Conservation (phyloP, 2,329 filamentous ascomycete genomes). For the Microcera coccophila region DNA sequence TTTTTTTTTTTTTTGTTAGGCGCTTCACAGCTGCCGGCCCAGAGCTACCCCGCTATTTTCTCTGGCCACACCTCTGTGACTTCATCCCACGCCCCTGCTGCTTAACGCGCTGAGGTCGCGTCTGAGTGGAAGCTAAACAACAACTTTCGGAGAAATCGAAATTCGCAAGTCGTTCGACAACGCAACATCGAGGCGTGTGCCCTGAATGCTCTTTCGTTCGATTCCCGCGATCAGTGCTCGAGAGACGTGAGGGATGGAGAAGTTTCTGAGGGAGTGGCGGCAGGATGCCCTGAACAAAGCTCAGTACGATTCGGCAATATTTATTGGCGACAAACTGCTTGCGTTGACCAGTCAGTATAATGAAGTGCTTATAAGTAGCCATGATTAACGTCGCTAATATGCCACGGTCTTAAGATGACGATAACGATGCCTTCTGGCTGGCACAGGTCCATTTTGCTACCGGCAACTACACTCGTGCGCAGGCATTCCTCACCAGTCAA, state of each 20-base stretch:
- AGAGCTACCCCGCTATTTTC: constrained; percentile 30
- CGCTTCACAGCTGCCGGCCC: no score
- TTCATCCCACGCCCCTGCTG: constrained; percentile 1
- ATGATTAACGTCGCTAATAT: no score
- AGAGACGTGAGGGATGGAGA: constrained; percentile 63
- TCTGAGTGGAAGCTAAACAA: background rate
- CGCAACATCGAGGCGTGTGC: background rate
- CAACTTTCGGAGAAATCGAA: no score
- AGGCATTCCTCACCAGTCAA: constrained; percentile 78
- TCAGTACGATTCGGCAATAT: constrained; percentile 94
- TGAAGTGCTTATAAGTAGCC: no score
- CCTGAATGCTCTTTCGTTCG: background rate
- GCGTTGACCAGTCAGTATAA: constrained; percentile 82
- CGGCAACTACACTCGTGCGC: constrained; percentile 88
- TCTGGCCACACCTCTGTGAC: constrained; percentile 23
- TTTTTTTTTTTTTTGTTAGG: no score
- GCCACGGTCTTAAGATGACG: no score
- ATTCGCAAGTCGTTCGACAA: background rate
- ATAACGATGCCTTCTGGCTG: constrained; percentile 93
- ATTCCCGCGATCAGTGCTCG: background rate
- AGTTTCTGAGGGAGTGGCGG: constrained; percentile 88
- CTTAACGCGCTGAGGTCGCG: background rate
- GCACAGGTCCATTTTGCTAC: constrained; percentile 97
- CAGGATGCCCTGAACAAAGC: constrained; percentile 94
- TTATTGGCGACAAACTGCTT: constrained; percentile 93